Percentiles rank a stretch among this genome's conserved stretches.
These are phyloP conservation scores for Alternaria ventricosa DNA, from an alignment of 2,329 filamentous ascomycete genomes.

Conservation along the genomic window DNA sequence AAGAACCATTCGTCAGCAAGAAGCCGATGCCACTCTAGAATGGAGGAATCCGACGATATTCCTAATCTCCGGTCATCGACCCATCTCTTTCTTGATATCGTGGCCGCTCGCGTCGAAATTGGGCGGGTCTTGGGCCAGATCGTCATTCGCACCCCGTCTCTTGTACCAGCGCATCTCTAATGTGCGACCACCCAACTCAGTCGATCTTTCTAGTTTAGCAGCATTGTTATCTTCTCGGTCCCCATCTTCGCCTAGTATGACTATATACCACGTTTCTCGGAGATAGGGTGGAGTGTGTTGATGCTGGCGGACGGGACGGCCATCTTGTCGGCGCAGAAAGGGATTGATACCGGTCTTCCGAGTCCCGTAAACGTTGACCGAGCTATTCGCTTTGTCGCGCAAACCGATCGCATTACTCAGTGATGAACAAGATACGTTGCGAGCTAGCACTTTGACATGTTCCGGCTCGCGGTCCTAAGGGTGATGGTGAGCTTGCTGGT, in stretches of 20 bases:
- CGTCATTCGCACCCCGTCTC: background rate
- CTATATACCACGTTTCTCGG: background rate
- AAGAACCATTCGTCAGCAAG: background rate
- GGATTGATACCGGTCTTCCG: background rate
- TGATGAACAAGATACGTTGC: background rate
- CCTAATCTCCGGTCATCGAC: background rate
- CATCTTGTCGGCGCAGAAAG: background rate
- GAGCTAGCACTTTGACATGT: background rate
- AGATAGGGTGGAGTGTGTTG: background rate
- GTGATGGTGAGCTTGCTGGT: background rate
- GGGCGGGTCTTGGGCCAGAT: background rate
- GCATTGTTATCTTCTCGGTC: background rate
- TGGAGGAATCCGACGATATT: background rate
- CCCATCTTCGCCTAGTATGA: background rate
- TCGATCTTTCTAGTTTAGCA: background rate
- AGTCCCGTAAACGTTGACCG: background rate
- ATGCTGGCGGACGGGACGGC: background rate
- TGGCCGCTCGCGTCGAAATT: background rate
- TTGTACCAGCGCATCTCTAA: background rate
- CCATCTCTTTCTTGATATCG: background rate
- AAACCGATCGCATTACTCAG: background rate
- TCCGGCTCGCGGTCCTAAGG: background rate
- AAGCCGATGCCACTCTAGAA: background rate
- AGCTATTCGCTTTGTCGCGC: background rate
- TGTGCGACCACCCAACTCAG: rapidly evolving